Percentiles rank a stretch among this genome's conserved stretches.
phyloP scores from a whole-genome alignment of 139 green algal genomes.

The Desmodesmus armatus region DNA sequence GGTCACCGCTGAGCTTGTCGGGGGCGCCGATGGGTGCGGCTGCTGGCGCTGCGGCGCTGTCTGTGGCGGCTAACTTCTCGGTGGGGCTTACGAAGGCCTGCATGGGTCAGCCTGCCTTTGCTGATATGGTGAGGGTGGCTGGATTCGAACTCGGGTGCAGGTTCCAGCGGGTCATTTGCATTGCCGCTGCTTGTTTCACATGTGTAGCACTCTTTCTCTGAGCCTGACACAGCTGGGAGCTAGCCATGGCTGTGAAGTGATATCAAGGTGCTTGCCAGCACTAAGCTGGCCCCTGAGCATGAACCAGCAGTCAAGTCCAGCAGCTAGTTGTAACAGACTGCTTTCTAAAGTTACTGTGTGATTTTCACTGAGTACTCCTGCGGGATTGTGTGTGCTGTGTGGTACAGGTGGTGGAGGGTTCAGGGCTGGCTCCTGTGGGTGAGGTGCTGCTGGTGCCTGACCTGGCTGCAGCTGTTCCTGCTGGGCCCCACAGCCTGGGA shows the following conservation, averaged over 20 bases:
- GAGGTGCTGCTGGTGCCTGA: slow-evolving; percentile 34
- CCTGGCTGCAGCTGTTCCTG: background rate
- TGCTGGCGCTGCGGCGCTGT: background rate
- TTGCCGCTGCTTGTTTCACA: background rate
- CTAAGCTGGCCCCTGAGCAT: no score
- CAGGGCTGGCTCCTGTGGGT: background rate
- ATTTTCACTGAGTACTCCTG: background rate
- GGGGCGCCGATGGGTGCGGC: background rate
- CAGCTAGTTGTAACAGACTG: no score
- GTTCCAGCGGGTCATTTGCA: background rate
- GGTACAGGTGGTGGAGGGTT: background rate
- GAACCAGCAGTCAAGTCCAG: no score
- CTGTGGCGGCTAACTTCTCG: background rate
- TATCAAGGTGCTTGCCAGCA: background rate
- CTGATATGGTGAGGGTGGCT: background rate
- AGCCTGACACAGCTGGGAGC: background rate
- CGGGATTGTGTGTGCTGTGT: background rate
- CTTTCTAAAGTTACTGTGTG: background rate
- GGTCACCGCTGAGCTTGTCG: background rate
- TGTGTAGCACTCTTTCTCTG: background rate
- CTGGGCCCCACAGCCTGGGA: background rate
- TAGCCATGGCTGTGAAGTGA: background rate
- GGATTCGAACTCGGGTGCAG: background rate
- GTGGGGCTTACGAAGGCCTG: background rate
- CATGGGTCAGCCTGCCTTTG: slow-evolving; percentile 20